These are phyloP conservation scores for Lentinus polychrous DNA, from an alignment of 1,284 basidiomycete species.

Conservation along the genomic window DNA sequence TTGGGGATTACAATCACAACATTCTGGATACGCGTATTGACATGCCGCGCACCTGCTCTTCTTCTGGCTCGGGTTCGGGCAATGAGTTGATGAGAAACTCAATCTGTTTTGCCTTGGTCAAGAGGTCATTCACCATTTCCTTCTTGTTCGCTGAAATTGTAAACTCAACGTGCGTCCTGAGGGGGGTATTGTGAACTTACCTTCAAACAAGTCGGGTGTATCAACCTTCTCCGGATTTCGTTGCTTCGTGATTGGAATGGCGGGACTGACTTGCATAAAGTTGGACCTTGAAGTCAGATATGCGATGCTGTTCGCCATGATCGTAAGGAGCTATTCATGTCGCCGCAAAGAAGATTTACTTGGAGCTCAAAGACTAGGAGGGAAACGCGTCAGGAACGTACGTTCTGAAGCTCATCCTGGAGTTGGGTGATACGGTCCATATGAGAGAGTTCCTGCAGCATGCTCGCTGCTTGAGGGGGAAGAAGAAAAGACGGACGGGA, in stretches of 20 bases:
- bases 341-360: neutral
- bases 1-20: neutral
- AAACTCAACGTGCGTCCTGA: constrained; percentile 8
- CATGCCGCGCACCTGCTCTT: constrained; percentile 48
- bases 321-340: constrained; percentile 56
- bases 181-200: constrained; percentile 27
- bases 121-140: constrained; percentile 72
- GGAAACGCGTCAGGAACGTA: constrained; percentile 21
- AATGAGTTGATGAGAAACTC: constrained; percentile 73
- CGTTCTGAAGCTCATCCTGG: constrained; percentile 82
- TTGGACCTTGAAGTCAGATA: constrained; percentile 70
- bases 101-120: constrained; percentile 80
- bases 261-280: constrained; percentile 65
- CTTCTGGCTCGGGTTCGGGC: constrained; percentile 67
- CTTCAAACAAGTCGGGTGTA: constrained; percentile 58
- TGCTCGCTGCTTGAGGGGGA: constrained; percentile 38
- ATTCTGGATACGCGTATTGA: neutral
- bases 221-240: constrained; percentile 66
- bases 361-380: neutral
- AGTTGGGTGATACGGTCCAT: constrained; percentile 88
- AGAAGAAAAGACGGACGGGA: neutral
- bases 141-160: constrained; percentile 59
- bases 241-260: constrained; percentile 71
- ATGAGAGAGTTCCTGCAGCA: constrained; percentile 82
- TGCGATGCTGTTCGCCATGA: constrained; percentile 72